Base-by-base conservation (phyloP, 139 green algal genomes). In the Auxenochlorella pyrenoidosa region DNA sequence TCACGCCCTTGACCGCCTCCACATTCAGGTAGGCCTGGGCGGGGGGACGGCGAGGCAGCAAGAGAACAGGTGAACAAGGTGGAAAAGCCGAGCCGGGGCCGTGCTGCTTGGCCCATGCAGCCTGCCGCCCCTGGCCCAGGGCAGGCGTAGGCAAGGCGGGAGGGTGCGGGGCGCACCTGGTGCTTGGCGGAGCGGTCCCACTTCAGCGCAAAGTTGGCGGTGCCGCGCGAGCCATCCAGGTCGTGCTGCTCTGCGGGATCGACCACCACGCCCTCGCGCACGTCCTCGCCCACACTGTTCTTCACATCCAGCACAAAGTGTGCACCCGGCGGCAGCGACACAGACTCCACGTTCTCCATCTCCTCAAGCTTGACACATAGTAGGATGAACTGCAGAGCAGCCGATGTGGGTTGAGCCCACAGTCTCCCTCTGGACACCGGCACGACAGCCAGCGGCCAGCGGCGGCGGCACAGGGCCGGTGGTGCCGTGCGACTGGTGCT, bases 201-300 rank as follows among this genome's bases (percentile, higher is more conserved):
- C 63, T 85, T 85, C 32, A 85, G 66, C 0, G 41, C 26, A 60
- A 85, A 85, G 40, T 85, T 85, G 30, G 80, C 80, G 38, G 80
- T 85, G 63, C 80, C 80, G 28, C 80, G 10, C 1, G 24, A 47
- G 63, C 58, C 58, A 15, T 77, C 80, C 59, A 85, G 41, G 28
- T 85, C 80, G 5, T 85, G 80, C 80, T 77, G 63, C 66, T 85
- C 80, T n/a, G 38, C 80, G 34, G 80, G 80, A 41, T 85, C 80
- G 18, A 85, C n/a, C 41, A 85, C 80, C 80, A 85, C 80, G 16
- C 72, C 63, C 19, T 85, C 80, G 0, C 80, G 80, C 43, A 75
- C 43, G 18, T 85, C 80, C 28, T 85, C 80, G 6, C 63, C 66
- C 28, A 60, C 43, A 43, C 63, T 75, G 38, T 85, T 85, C 43